Evolutionary conservation across 2,329 filamentous ascomycete species (phyloP).

Genomic region (Colletotrichum higginsianum): DNA sequence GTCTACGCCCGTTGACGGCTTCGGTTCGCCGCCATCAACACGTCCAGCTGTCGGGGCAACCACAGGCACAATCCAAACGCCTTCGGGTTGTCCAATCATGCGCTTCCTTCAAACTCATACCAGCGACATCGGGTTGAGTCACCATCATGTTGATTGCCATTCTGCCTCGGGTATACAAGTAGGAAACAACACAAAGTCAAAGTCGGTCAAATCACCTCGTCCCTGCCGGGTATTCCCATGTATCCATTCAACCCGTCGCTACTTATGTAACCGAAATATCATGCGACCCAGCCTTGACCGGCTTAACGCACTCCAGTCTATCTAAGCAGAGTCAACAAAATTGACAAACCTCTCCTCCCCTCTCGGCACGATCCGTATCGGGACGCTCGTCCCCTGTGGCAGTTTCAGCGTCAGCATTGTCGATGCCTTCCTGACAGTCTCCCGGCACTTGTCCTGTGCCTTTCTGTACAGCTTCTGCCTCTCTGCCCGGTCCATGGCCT

Average conservation of each 20-base stretch:
- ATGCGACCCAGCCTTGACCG: background rate
- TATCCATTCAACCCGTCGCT: background rate
- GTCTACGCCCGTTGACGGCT: slow-evolving; percentile 4
- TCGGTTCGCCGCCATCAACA: background rate
- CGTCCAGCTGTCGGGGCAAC: slow-evolving; percentile 31
- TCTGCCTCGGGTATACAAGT: background rate
- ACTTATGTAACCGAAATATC: background rate
- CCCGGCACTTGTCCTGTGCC: slow-evolving; percentile 69
- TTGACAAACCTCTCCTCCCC: slow-evolving; percentile 78
- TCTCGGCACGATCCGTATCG: slow-evolving; percentile 77
- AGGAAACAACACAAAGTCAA: background rate
- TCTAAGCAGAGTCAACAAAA: slow-evolving; percentile 49
- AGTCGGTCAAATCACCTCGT: background rate
- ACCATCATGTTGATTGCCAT: background rate
- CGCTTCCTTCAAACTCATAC: no score
- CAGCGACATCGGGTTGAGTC: background rate
- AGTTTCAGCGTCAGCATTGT: slow-evolving; percentile 82
- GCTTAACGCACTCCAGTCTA: slow-evolving; percentile 1
- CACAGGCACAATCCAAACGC: background rate
- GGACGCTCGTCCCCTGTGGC: slow-evolving; percentile 71
- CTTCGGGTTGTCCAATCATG: background rate
- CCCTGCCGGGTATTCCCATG: slow-evolving; percentile 8
- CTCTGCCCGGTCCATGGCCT: slow-evolving; percentile 61
- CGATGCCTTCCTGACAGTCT: slow-evolving; percentile 68
- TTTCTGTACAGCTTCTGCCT: slow-evolving; percentile 71